These are phyloP conservation scores for Cornus kousa DNA, from an alignment of 148 eudicot genomes.

Conservation along the genomic window DNA sequence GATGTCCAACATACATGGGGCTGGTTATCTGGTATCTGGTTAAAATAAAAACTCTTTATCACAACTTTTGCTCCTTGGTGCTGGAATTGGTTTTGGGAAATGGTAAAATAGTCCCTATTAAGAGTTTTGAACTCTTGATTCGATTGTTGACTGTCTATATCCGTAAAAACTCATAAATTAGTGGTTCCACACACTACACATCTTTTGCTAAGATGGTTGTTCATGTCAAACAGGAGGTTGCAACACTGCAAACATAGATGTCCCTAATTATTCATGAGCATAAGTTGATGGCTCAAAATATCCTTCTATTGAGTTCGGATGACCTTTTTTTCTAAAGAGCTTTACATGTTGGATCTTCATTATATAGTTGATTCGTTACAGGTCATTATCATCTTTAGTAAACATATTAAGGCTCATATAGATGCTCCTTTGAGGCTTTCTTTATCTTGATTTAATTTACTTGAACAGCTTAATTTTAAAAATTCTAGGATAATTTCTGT, in stretches of 20 bases:
- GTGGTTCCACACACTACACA: neutral
- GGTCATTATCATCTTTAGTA: neutral
- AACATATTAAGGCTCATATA: neutral
- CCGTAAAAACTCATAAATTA: neutral
- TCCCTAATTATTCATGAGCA: neutral
- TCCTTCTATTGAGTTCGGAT: neutral
- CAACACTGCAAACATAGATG: neutral
- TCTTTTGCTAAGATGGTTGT: neutral
- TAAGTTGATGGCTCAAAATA: too few relatives aligned
- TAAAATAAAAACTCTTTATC: too few relatives aligned
- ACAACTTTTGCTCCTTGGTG: neutral
- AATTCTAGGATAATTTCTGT: too few relatives aligned
- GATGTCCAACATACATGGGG: neutral
- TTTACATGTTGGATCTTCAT: neutral
- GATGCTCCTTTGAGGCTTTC: neutral
- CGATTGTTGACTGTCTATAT: too few relatives aligned
- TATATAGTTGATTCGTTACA: neutral
- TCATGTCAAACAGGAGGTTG: neutral
- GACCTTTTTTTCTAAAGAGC: neutral
- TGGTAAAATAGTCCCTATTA: neutral
- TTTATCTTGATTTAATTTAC: neutral
- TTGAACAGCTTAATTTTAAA: neutral
- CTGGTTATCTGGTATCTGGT: neutral
- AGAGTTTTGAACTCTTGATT: neutral
- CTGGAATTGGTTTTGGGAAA: neutral